These are phyloP conservation scores for Dendrostoma leiphaemia DNA, from an alignment of 2,329 filamentous ascomycete genomes.

Conservation along the genomic window DNA sequence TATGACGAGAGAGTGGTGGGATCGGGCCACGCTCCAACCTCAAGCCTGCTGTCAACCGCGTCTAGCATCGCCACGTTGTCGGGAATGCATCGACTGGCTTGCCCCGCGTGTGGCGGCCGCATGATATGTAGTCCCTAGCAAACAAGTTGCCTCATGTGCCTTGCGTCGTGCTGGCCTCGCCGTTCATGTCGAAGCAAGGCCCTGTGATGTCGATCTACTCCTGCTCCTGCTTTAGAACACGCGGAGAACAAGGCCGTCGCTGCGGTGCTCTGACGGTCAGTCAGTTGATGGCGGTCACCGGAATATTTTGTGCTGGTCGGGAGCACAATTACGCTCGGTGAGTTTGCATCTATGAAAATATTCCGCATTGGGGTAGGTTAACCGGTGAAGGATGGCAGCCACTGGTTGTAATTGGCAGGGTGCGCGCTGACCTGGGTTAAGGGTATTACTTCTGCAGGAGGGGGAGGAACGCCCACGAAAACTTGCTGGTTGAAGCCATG, in stretches of 20 bases:
- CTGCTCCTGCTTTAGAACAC: not conserved
- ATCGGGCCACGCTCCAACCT: not conserved
- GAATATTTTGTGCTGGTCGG: too few relatives aligned
- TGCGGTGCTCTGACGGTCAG: not conserved
- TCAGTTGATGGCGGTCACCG: not conserved
- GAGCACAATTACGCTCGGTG: too few relatives aligned
- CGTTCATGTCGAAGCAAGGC: not conserved
- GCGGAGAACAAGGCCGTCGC: not conserved
- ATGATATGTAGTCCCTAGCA: too few relatives aligned
- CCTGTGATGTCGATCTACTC: not conserved
- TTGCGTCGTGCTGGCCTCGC: not conserved
- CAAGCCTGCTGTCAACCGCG: not conserved
- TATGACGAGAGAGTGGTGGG: not conserved
- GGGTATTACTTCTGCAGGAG: constrained; percentile 1
- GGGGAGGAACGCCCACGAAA: not conserved
- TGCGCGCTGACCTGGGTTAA: not conserved
- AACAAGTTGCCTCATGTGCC: not conserved
- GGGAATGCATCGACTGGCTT: not conserved
- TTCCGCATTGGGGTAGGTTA: not conserved
- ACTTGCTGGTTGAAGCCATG: not conserved
- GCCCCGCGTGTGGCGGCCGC: not conserved
- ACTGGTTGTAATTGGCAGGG: not conserved
- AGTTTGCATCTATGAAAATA: not conserved
- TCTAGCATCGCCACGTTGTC: not conserved
- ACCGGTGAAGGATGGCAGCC: not conserved